Evolutionary conservation across 768 basidiomycete species (phyloP).

Genomic region (Trametopsis cervina): DNA sequence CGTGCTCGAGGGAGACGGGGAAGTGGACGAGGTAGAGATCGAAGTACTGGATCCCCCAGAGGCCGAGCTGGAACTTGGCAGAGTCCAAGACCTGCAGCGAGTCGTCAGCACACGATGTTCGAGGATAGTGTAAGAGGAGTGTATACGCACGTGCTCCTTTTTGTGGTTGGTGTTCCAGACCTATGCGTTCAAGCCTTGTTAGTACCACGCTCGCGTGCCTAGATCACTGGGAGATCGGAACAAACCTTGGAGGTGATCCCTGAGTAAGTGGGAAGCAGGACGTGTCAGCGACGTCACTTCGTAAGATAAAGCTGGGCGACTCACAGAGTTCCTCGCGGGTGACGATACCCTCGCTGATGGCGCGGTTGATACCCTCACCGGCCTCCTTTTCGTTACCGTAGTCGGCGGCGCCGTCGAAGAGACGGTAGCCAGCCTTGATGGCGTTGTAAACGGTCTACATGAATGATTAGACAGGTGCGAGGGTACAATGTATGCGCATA

Average conservation of each 20-base stretch:
- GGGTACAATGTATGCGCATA: neutral
- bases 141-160: constrained; percentile 53
- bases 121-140: neutral
- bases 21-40: constrained; percentile 82
- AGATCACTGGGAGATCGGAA: too few relatives aligned
- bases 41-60: constrained; percentile 84
- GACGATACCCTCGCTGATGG: constrained; percentile 76
- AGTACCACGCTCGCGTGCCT: too few relatives aligned
- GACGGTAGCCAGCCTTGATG: constrained; percentile 80
- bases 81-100: constrained; percentile 42
- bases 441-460: constrained; percentile 72
- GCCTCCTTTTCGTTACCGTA: constrained; percentile 90
- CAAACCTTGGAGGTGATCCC: constrained; percentile 80
- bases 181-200: too few relatives aligned
- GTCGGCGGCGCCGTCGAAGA: constrained; percentile 81
- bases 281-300: neutral
- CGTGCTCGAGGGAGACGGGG: constrained; percentile 75
- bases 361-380: constrained; percentile 69
- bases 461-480: neutral
- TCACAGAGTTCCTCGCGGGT: constrained; percentile 83
- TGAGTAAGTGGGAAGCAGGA: constrained; percentile 26
- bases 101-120: neutral
- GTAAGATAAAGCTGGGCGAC: constrained; percentile 21
- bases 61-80: constrained; percentile 57
- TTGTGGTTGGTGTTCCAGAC: constrained; percentile 91